Evolutionary conservation across 192 early-diverging fungal species (phyloP).

Genomic region (Backusella circina): DNA sequence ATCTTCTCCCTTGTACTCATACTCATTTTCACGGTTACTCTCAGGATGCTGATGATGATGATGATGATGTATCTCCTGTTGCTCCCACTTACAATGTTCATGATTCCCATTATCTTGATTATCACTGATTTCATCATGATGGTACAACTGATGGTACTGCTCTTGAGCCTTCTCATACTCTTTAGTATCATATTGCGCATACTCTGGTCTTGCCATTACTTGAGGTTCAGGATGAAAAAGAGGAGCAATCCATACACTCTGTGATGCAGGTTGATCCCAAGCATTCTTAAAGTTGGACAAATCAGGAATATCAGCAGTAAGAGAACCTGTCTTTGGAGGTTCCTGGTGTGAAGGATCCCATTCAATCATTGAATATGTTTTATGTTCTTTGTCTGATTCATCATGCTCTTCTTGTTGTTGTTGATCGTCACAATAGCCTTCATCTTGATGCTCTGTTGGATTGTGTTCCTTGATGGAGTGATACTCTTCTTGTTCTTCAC

Average conservation of each 20-base stretch:
- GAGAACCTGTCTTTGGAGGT: conserved; percentile 12
- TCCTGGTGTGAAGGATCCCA: conserved; percentile 25
- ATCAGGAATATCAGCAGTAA: conserved; percentile 17
- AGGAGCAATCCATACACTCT: conserved; percentile 24
- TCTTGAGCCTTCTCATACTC: neutral
- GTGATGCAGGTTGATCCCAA: conserved; percentile 21
- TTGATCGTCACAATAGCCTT: neutral
- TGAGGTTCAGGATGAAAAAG: conserved; percentile 13
- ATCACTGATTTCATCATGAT: neutral
- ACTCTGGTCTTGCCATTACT: neutral
- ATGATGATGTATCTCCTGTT: neutral
- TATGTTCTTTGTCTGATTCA: neutral
- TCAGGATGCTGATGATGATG: neutral
- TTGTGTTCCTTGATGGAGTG: neutral
- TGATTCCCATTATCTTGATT: neutral
- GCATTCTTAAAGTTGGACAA: conserved; percentile 15
- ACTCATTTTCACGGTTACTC: neutral
- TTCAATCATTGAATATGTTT: conserved; percentile 15
- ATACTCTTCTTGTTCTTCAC: neutral
- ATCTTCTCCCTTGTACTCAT: neutral
- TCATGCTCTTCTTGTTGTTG: neutral
- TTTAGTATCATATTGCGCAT: neutral
- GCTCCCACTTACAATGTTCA: neutral
- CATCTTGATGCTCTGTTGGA: neutral
- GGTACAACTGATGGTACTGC: neutral